These are phyloP conservation scores for Trichosporon ovoides DNA, from an alignment of 1,284 basidiomycete species.

Conservation along the genomic window DNA sequence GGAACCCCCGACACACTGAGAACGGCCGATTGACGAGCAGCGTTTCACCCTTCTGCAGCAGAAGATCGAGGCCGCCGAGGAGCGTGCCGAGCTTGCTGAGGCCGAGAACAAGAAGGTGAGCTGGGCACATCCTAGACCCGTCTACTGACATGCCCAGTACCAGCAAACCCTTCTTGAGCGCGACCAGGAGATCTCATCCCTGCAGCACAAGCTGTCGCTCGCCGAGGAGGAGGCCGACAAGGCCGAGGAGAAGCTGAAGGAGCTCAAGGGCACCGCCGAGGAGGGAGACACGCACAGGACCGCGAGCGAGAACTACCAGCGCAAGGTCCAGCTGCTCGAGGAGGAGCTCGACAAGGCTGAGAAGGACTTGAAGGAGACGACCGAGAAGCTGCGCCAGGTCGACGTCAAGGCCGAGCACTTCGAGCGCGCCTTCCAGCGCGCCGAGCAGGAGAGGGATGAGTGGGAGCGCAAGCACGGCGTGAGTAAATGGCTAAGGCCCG, in stretches of 20 bases:
- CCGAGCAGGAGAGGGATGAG: constrained; percentile 84
- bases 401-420: constrained; percentile 99
- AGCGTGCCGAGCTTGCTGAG: constrained; percentile 77
- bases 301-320: constrained; percentile 66
- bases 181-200: constrained; percentile 83
- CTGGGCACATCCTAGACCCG: too few species aligned
- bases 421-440: constrained; percentile 80
- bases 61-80: constrained; percentile 77
- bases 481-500: constrained; percentile 11
- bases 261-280: constrained; percentile 64
- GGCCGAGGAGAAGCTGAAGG: constrained; percentile 65
- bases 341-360: constrained; percentile 93
- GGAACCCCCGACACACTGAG: neutral
- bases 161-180: constrained; percentile 75
- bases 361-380: constrained; percentile 94
- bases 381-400: constrained; percentile 95
- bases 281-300: constrained; percentile 71
- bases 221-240: constrained; percentile 72
- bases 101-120: constrained; percentile 66
- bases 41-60: constrained; percentile 62
- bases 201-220: constrained; percentile 67
- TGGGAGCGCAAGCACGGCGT: constrained; percentile 97
- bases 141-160: constrained; percentile 36
- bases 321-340: constrained; percentile 90
- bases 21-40: constrained; percentile 39